Percentiles rank a stretch among this genome's conserved stretches.
Conservation (phyloP, 352 stramenopile genomes). For the Globisporangium paroecandrum region DNA sequence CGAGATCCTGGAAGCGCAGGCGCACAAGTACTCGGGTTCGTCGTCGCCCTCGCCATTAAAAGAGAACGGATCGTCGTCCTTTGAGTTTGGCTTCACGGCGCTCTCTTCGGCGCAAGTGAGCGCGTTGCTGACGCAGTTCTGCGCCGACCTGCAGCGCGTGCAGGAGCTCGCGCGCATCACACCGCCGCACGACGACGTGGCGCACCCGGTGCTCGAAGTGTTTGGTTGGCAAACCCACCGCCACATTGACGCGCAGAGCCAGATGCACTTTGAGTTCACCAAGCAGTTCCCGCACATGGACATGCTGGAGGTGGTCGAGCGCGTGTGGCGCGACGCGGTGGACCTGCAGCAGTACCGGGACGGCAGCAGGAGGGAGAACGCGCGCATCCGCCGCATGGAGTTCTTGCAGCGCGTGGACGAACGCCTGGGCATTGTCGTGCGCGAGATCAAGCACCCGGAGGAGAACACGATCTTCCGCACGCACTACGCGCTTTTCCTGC, state of each 20-base stretch:
- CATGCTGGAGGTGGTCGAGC: conserved; percentile 21
- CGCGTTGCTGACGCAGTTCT: conserved; percentile 19
- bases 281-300: conserved; percentile 30
- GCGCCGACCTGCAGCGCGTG: conserved; percentile 20
- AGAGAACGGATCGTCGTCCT: not conserved
- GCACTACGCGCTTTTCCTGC: conserved; percentile 29
- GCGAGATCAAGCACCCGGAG: conserved; percentile 29
- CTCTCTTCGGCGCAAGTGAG: conserved; percentile 14
- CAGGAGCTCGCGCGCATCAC: conserved; percentile 5
- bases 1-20: conserved; percentile 24
- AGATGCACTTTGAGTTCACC: conserved; percentile 41
- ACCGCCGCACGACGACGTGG: conserved; percentile 1
- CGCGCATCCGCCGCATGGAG: conserved; percentile 29
- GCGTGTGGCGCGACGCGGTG: conserved; percentile 27
- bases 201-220: conserved; percentile 20
- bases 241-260: conserved; percentile 28
- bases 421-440: conserved; percentile 29
- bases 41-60: not conserved
- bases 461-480: conserved; percentile 36
- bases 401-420: conserved; percentile 32
- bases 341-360: conserved; percentile 23
- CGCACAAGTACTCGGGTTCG: not conserved
- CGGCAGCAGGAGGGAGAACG: conserved; percentile 6
- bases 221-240: conserved; percentile 36
- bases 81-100: conserved; percentile 23